Evolutionary conservation across 2,329 filamentous ascomycete species (phyloP).

Genomic region (Endoconidiophora laricicola): DNA sequence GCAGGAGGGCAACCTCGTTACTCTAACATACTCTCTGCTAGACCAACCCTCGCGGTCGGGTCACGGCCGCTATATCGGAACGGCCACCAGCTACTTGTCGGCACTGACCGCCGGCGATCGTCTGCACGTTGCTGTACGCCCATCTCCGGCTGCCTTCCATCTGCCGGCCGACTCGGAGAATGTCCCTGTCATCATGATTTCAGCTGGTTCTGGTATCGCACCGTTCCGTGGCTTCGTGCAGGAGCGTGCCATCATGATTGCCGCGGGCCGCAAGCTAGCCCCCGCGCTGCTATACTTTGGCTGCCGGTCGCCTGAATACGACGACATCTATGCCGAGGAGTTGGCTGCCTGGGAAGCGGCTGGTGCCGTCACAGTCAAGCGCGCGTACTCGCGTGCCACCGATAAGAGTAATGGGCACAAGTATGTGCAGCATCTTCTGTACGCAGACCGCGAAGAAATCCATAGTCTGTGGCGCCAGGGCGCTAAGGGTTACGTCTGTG

Average conservation of each 20-base stretch:
- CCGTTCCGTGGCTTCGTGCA: slow-evolving; percentile 48
- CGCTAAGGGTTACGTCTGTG: slow-evolving; percentile 48
- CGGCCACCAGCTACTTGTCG: slow-evolving; percentile 44
- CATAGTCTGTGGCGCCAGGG: slow-evolving; percentile 25
- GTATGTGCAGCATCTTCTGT: slow-evolving; percentile 31
- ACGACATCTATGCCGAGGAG: slow-evolving; percentile 44
- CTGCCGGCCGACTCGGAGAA: slow-evolving; percentile 29
- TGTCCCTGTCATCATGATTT: slow-evolving; percentile 34
- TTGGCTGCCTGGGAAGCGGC: slow-evolving; percentile 40
- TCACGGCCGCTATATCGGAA: slow-evolving; percentile 36
- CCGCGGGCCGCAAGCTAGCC: slow-evolving; percentile 35
- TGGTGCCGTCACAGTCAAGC: slow-evolving; percentile 44
- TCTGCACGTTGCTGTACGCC: slow-evolving; percentile 33
- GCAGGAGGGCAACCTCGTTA: slow-evolving; percentile 35
- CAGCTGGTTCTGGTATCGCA: slow-evolving; percentile 38
- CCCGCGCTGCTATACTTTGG: slow-evolving; percentile 50
- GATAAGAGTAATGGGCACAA: slow-evolving; percentile 30
- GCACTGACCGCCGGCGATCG: slow-evolving; percentile 27
- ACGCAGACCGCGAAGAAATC: slow-evolving; percentile 22
- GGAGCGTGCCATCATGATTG: slow-evolving; percentile 37
- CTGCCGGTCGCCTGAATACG: slow-evolving; percentile 36
- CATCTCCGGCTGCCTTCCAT: slow-evolving; percentile 28
- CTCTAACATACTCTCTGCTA: slow-evolving; percentile 53
- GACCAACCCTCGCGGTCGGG: slow-evolving; percentile 36
- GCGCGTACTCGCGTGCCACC: slow-evolving; percentile 32